Percentiles rank a stretch among this genome's conserved stretches.
Evolutionary conservation across 1,284 basidiomycete genomes (phyloP).

Genomic region (Thecaphora thlaspeos): DNA sequence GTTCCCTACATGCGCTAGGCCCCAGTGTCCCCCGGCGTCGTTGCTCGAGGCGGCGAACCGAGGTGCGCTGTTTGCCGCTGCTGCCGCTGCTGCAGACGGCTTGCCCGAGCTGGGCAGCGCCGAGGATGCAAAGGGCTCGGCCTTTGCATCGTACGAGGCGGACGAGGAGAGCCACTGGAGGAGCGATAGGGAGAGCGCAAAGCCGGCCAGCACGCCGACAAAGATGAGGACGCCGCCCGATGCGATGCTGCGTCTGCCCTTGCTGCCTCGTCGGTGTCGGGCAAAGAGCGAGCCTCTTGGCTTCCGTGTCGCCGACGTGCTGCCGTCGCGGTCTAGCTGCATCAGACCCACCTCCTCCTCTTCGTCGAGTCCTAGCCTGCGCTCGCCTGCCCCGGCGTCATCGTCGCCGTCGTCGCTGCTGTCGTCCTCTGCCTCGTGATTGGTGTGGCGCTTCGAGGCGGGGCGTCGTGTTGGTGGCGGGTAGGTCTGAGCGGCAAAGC

Average conservation of each 20-base stretch:
- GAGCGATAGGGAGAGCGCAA: conserved; percentile 20
- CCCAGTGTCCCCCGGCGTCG: conserved; percentile 22
- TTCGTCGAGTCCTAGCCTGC: conserved; percentile 22
- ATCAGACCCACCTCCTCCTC: conserved; percentile 43
- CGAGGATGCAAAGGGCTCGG: not conserved
- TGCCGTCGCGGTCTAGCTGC: conserved; percentile 22
- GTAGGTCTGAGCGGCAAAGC: conserved; percentile 1
- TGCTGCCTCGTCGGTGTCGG: not conserved
- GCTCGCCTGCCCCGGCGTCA: conserved; percentile 8
- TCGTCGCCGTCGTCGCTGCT: not conserved
- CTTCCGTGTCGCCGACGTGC: not conserved
- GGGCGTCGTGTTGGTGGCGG: not conserved
- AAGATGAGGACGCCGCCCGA: conserved; percentile 22
- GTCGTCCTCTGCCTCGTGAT: not conserved
- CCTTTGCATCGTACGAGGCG: conserved; percentile 1
- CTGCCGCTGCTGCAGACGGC: too few species aligned
- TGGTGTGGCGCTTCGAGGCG: too few species aligned
- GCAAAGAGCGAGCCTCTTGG: not conserved
- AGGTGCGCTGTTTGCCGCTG: not conserved
- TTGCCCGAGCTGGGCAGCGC: not conserved
- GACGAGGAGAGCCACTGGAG: conserved; percentile 35
- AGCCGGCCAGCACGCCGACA: conserved; percentile 19
- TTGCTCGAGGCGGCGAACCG: conserved; percentile 27
- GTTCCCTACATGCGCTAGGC: conserved; percentile 11
- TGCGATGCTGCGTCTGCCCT: not conserved